These are phyloP conservation scores for Dioszegia hungarica DNA, from an alignment of 768 basidiomycete genomes.

Conservation along the genomic window DNA sequence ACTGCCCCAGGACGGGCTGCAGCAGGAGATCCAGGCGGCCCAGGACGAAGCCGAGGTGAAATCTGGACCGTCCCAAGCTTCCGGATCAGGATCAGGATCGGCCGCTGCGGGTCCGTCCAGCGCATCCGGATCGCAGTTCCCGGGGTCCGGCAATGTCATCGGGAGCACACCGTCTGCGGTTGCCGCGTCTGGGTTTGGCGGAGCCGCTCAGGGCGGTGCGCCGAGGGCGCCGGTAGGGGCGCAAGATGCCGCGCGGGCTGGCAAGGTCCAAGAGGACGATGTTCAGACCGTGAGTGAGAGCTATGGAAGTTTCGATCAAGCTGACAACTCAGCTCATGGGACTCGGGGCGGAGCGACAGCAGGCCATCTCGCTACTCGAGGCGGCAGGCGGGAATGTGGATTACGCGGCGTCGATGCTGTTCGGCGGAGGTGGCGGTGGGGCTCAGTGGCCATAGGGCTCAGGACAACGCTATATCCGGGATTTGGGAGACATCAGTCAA, in stretches of 20 bases:
- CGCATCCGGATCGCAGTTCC: conserved; percentile 53
- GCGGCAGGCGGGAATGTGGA: conserved; percentile 83
- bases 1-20: conserved; percentile 70
- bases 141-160: conserved; percentile 65
- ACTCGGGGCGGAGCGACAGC: conserved; percentile 70
- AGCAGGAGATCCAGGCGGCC: conserved; percentile 43
- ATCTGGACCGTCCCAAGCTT: conserved; percentile 1
- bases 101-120: conserved; percentile 28
- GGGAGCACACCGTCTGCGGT: conserved; percentile 44
- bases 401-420: conserved; percentile 79
- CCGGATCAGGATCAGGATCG: conserved; percentile 16
- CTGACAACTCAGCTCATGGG: conserved; percentile 56
- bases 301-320: not conserved
- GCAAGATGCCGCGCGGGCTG: not conserved
- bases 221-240: not conserved
- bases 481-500: no score
- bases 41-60: conserved; percentile 40
- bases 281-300: conserved; percentile 53
- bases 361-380: conserved; percentile 69
- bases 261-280: conserved; percentile 55
- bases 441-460: conserved; percentile 2
- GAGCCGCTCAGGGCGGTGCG: not conserved
- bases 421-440: conserved; percentile 50
- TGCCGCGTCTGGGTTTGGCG: not conserved
- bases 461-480: no score